These are phyloP conservation scores for Macadamia integrifolia DNA, from an alignment of 164 flowering plant species.

Conservation along the genomic window DNA sequence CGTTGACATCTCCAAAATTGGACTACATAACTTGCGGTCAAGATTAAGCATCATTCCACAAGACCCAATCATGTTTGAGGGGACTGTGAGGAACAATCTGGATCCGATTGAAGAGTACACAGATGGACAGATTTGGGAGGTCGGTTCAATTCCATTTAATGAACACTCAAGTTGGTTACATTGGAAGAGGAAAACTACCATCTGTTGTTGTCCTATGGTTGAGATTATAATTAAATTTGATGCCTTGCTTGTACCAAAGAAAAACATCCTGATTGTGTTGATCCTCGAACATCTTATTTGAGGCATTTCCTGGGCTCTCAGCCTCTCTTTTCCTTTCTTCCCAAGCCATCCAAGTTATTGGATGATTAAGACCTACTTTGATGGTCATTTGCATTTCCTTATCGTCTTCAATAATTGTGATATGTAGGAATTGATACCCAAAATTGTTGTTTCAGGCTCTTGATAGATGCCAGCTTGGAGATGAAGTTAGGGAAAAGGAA, in stretches of 20 bases:
- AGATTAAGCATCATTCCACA: constrained; percentile 81
- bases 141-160: constrained; percentile 14
- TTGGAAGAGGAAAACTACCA: no score
- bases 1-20: constrained; percentile 51
- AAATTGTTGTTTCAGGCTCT: constrained; percentile 45
- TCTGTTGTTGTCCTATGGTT: neutral
- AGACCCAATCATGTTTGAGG: constrained; percentile 92
- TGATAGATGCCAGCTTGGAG: constrained; percentile 79
- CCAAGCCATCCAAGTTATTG: neutral
- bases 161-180: neutral
- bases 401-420: neutral
- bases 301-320: neutral
- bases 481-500: constrained; percentile 64
- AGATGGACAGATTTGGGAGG: constrained; percentile 85
- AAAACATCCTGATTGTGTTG: neutral
- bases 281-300: no score
- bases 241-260: neutral
- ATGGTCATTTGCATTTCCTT: neutral
- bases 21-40: constrained; percentile 71
- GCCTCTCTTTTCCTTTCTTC: neutral
- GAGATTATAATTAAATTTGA: neutral
- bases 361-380: neutral
- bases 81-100: constrained; percentile 64
- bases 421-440: neutral
- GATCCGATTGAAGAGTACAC: constrained; percentile 76